Evolutionary conservation across 495 filamentous ascomycete genomes (phyloP), one percentile per base, ranked within the genome.

Genomic region (Paragyromitra xinjiangensis): DNA sequence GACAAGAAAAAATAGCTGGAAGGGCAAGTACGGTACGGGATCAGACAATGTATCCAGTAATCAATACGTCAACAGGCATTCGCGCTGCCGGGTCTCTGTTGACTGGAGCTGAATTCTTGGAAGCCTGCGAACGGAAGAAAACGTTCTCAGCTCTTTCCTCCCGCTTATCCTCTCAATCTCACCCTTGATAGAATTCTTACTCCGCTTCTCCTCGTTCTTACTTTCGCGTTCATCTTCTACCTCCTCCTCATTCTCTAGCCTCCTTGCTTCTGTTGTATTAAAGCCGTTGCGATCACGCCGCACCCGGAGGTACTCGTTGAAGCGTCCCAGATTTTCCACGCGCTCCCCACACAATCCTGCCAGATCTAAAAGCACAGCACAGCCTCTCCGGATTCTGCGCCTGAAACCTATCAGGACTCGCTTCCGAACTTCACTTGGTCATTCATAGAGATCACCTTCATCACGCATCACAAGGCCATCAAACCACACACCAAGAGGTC

Each of bases 311-410:
- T 11, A 58, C 7, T 29, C 22, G 16, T 37, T 12, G 6, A 64
- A 14, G 45, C 16, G 12, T 61, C 14, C 12, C 14, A 29, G 16
- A 24, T 50, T 64, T 19, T 42, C 12, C 39, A 6, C 37, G 12
- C 16, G 26, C 11, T 51, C 64, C 71, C 51, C 71, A 37, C 67
- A 64, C 67, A 45, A 75, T 37, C 37, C 73, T 58, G 24, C 59
- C 26, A 77, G 74, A 73, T 77, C 73, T 72, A 53, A 16, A 76
- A 73, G 68, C 73, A 77, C 73, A 77, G 68, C 68, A n/a, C 48
- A 51, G 16, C 44, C 44, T 48, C 73, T 75, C 39, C 72, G 40
- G 53, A 40, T 53, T 14, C 40, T 12, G 68, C 34, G 8, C n/a
- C 73, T 71, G 66, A 71, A 29, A 72, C 69, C 59, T 12, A 26